phyloP scores from a whole-genome alignment of 2,329 filamentous ascomycete genomes.

The Alternaria atra region DNA sequence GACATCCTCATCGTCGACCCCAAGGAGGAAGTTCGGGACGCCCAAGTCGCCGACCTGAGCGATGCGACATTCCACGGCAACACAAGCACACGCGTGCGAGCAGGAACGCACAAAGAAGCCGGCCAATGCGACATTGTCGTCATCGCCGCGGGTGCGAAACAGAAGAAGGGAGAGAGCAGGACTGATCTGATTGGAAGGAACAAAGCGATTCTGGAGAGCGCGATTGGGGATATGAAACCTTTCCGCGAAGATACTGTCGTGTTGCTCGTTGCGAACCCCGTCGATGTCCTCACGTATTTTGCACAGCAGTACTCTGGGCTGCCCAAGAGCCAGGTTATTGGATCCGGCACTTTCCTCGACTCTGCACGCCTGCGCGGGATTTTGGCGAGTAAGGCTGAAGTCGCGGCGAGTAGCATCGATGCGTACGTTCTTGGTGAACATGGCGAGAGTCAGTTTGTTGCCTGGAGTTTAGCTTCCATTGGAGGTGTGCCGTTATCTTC shows the following conservation, averaged over 20 bases:
- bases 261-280: conserved; percentile 34
- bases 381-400: conserved; percentile 19
- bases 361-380: conserved; percentile 28
- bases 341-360: conserved; percentile 34
- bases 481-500: conserved; percentile 18
- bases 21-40: conserved; percentile 31
- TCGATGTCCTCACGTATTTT: conserved; percentile 32
- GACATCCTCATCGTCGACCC: conserved; percentile 34
- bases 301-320: conserved; percentile 26
- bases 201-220: conserved; percentile 31
- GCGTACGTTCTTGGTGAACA: conserved; percentile 33
- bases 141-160: conserved; percentile 31
- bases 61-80: conserved; percentile 32
- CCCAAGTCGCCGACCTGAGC: conserved; percentile 30
- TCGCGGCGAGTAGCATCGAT: conserved; percentile 23
- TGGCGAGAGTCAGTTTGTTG: conserved; percentile 28
- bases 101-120: conserved; percentile 35
- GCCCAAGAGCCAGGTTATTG: conserved; percentile 26
- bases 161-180: conserved; percentile 34
- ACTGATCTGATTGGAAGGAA: conserved; percentile 33
- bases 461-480: conserved; percentile 24
- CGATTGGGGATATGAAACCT: conserved; percentile 32
- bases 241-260: conserved; percentile 26
- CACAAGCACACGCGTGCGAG: conserved; percentile 25
- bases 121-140: conserved; percentile 34